A percentile compares a stretch with the other conserved stretches of the same genome.
Conservation (phyloP, 768 basidiomycete genomes). For the Tylopilus sp. region DNA sequence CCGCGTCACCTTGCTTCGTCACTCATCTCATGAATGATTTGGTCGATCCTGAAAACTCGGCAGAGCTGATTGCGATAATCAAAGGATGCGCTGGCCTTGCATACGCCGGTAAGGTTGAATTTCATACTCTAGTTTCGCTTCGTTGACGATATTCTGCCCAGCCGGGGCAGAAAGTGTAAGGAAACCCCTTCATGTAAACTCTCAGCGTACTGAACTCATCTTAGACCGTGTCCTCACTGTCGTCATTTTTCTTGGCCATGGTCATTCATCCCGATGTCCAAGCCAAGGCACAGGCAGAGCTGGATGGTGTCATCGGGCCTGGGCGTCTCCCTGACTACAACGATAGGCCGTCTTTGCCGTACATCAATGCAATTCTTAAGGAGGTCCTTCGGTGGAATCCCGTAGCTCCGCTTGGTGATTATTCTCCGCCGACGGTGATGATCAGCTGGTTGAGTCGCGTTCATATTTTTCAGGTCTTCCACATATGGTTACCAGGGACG, state of each 20-base stretch:
- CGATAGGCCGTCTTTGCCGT: constrained; percentile 25
- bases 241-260: constrained; percentile 32
- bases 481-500: too few relatives aligned
- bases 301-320: constrained; percentile 24
- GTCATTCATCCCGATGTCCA: constrained; percentile 27
- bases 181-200: background rate
- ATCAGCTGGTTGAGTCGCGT: background rate
- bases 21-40: constrained; percentile 26
- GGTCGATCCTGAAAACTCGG: constrained; percentile 1
- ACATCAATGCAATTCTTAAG: constrained; percentile 27
- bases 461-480: background rate
- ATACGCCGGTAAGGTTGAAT: constrained; percentile 38
- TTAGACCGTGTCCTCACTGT: constrained; percentile 29
- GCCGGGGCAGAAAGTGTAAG: constrained; percentile 41
- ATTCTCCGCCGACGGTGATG: too few relatives aligned
- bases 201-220: background rate
- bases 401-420: constrained; percentile 4
- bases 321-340: constrained; percentile 32
- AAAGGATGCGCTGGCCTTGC: constrained; percentile 45
- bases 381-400: constrained; percentile 33
- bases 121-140: background rate
- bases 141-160: constrained; percentile 14
- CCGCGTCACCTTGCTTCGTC: constrained; percentile 33
- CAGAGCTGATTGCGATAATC: constrained; percentile 31
- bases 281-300: constrained; percentile 28